Base-by-base conservation (phyloP, 169 alveolate species). In the Neospora caninum region DNA sequence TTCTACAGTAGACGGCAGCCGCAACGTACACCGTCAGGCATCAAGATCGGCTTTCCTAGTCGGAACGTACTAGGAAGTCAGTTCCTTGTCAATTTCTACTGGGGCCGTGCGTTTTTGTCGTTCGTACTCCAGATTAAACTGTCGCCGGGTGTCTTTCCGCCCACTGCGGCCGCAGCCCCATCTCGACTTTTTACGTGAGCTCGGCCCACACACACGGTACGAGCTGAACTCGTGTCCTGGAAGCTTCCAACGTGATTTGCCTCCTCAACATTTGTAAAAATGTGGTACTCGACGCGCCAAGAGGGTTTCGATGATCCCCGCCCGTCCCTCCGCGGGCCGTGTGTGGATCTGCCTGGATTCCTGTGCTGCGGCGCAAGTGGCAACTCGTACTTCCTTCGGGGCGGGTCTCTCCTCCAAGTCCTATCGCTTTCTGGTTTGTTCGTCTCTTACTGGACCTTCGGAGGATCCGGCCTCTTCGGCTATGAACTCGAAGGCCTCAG, bases 241-340 rank as follows among this genome's bases (percentile, higher is more conserved):
- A 13, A 49, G 13, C 13, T 49, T 13, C 73, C 73, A 29, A 9
- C 73, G n/a, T 27, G 34, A 22, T 27, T 16, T 64, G 73, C 20
- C 73, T 29, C 20, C 73, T 7, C 16, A 64, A 64, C 73, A 22
- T 64, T 54, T n/a, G 31, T 78, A 41, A 94, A 88, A 31, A 97
- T 97, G 98, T 97, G 98, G 98, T 96, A 96, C 92, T 95, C 98
- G 29, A 97, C 98, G n/a, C 96, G 98, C 93, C 97, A 96, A 97
- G 98, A 97, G 93, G 98, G 98, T 34, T 96, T 97, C 58, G 98
- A 97, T 93, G 98, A 97, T 94, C 97, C 97, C 39, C 95, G 97
- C 92, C 98, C 97, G 64, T 96, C 98, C 41, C 96, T 95, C 92
- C 96, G 98, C 94, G 98, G 98, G 64, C 98, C 98, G 70, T 97